Evolutionary conservation across 2,329 filamentous ascomycete species (phyloP).

Genomic region (Trichoderma citrinoviride): DNA sequence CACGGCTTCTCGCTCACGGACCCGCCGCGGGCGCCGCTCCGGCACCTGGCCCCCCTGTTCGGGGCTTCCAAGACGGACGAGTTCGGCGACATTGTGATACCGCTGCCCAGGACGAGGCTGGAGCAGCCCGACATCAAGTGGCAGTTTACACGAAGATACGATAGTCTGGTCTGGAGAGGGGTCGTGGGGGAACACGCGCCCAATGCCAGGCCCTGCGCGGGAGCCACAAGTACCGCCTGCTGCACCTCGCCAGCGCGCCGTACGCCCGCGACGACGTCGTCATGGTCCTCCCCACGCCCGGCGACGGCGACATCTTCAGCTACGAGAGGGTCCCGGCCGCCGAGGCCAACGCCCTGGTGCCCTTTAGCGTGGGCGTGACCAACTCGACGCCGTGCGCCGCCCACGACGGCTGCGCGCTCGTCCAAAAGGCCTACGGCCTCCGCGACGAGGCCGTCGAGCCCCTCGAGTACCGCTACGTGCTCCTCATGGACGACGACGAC

Average conservation of each 20-base stretch:
- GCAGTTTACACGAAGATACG: conserved; percentile 60
- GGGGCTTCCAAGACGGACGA: conserved; percentile 69
- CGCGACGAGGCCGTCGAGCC: conserved; percentile 46
- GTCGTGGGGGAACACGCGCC: conserved; percentile 56
- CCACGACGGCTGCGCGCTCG: conserved; percentile 33
- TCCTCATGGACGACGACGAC: conserved; percentile 68
- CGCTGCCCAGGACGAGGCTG: conserved; percentile 46
- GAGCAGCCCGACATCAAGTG: conserved; percentile 44
- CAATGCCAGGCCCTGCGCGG: conserved; percentile 58
- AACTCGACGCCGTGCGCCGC: conserved; percentile 56
- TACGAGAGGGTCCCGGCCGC: conserved; percentile 55
- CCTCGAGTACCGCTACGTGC: conserved; percentile 66
- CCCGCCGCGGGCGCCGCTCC: conserved; percentile 59
- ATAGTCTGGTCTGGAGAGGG: conserved; percentile 73
- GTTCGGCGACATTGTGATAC: conserved; percentile 76
- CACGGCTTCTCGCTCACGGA: conserved; percentile 71
- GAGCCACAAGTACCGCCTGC: conserved; percentile 66
- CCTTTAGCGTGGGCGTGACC: conserved; percentile 58
- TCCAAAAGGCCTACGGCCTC: conserved; percentile 34
- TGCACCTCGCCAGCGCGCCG: conserved; percentile 65
- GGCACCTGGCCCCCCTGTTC: conserved; percentile 70
- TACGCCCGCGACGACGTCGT: conserved; percentile 48
- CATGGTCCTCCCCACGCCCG: conserved; percentile 53
- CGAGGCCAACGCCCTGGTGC: conserved; percentile 53
- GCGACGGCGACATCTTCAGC: conserved; percentile 42